phyloP scores from a whole-genome alignment of 768 basidiomycete species.

The Leccinum imitatum region DNA sequence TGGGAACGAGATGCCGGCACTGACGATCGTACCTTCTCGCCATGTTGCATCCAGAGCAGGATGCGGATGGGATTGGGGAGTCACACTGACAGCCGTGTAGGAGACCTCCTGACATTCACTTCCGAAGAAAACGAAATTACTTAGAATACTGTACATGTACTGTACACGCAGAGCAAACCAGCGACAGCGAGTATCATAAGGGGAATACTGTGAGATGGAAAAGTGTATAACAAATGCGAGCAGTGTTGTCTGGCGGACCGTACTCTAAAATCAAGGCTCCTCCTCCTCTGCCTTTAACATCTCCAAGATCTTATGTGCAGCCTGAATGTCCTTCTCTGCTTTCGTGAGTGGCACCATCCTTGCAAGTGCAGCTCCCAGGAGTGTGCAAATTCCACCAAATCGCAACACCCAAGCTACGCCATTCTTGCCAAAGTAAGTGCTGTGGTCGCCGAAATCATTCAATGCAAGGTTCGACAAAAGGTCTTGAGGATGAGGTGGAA shows the following conservation, averaged over 20 bases:
- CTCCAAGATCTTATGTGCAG: constrained; percentile 78
- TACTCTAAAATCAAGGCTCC: constrained; percentile 37
- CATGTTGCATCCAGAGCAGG: constrained; percentile 23
- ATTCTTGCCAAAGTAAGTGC: constrained; percentile 74
- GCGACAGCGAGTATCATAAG: not conserved
- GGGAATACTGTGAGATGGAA: constrained; percentile 2
- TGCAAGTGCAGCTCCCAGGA: constrained; percentile 75
- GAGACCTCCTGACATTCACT: not conserved
- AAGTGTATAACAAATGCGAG: constrained; percentile 14
- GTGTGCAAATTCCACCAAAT: constrained; percentile 85
- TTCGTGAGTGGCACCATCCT: constrained; percentile 86
- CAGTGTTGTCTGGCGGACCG: constrained; percentile 7
- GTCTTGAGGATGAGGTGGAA: constrained; percentile 34
- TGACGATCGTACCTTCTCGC: constrained; percentile 25
- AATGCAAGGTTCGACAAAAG: constrained; percentile 18
- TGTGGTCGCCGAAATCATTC: constrained; percentile 40
- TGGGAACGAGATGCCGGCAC: constrained; percentile 24
- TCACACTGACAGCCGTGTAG: constrained; percentile 31
- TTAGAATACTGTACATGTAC: not conserved
- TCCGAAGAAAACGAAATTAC: not conserved
- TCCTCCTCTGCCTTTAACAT: constrained; percentile 62
- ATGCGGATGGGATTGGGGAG: constrained; percentile 28
- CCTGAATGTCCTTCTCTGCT: constrained; percentile 87
- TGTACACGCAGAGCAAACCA: not conserved
- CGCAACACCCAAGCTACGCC: constrained; percentile 94